phyloP scores from a whole-genome alignment of 2,329 filamentous ascomycete genomes.

The Neodidymelliopsis sp. region DNA sequence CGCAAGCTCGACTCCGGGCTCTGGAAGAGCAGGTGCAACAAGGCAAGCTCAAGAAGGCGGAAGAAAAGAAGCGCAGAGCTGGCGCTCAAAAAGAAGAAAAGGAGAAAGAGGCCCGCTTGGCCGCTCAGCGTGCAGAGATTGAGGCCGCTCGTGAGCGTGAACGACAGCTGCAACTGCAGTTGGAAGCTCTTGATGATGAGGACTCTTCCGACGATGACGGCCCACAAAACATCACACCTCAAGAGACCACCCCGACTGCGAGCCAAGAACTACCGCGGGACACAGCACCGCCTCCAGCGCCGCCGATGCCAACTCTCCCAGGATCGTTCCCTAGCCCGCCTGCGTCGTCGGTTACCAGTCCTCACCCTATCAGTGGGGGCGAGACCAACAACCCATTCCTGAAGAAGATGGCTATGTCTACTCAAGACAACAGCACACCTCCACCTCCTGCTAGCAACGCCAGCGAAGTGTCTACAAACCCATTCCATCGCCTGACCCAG shows the following conservation, averaged over 20 bases:
- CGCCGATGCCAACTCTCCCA: constrained; percentile 53
- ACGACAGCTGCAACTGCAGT: constrained; percentile 84
- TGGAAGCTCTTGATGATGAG: constrained; percentile 79
- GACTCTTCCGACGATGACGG: constrained; percentile 76
- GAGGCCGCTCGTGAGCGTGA: constrained; percentile 91
- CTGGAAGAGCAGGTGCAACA: constrained; percentile 93
- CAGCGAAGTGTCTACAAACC: constrained; percentile 75
- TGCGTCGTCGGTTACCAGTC: constrained; percentile 59
- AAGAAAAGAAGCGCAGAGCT: constrained; percentile 93
- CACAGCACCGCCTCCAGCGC: constrained; percentile 56
- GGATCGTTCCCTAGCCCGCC: constrained; percentile 56
- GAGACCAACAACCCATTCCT: constrained; percentile 97
- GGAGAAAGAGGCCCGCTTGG: constrained; percentile 85
- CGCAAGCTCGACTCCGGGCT: constrained; percentile 82
- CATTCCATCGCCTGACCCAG: constrained; percentile 87
- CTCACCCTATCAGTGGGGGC: constrained; percentile 62
- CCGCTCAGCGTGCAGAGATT: constrained; percentile 86
- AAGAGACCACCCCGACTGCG: constrained; percentile 65
- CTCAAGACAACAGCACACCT: constrained; percentile 58
- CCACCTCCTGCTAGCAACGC: constrained; percentile 50
- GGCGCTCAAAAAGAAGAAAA: constrained; percentile 85
- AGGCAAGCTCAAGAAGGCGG: constrained; percentile 93
- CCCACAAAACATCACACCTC: constrained; percentile 71
- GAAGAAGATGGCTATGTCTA: constrained; percentile 81
- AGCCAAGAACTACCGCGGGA: constrained; percentile 61